These are phyloP conservation scores for Botryotinia globosa DNA, from an alignment of 2,329 filamentous ascomycete species.

Conservation along the genomic window DNA sequence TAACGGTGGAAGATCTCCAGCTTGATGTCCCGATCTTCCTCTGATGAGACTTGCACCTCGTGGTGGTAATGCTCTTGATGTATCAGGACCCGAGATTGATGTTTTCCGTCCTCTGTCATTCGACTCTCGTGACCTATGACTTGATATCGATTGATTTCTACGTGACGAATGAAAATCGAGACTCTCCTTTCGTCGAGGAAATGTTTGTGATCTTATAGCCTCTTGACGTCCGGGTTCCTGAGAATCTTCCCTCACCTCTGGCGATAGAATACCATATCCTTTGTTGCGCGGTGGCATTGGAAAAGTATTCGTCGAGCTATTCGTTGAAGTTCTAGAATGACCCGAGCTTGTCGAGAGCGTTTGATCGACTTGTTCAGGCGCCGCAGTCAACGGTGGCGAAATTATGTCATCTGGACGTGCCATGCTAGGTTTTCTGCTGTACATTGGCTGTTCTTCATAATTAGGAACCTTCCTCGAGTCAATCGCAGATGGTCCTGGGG, in stretches of 20 bases:
- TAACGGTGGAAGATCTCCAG: constrained; percentile 31
- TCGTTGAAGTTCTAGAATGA: constrained; percentile 31
- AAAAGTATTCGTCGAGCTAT: constrained; percentile 28
- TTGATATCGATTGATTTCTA: constrained; percentile 1
- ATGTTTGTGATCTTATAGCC: constrained; percentile 37
- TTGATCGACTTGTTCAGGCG: constrained; percentile 20
- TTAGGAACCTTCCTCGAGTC: constrained; percentile 36
- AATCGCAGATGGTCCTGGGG: constrained; percentile 63
- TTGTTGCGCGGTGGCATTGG: constrained; percentile 43
- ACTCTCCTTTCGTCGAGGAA: constrained; percentile 31
- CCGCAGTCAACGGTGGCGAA: constrained; percentile 19
- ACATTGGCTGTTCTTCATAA: constrained; percentile 33
- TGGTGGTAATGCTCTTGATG: constrained; percentile 35
- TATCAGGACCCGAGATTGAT: constrained; percentile 35
- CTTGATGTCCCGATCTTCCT: constrained; percentile 26
- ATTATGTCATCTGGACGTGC: constrained; percentile 26
- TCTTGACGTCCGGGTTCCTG: constrained; percentile 40
- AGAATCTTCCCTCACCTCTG: constrained; percentile 41
- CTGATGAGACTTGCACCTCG: constrained; percentile 35
- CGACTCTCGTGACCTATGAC: not conserved
- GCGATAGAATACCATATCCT: constrained; percentile 56
- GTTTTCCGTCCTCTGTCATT: constrained; percentile 27
- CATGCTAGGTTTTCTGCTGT: constrained; percentile 31
- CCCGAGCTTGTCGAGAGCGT: constrained; percentile 30
- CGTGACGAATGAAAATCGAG: constrained; percentile 17